phyloP scores from a whole-genome alignment of 345 rosid species.

The Jatropha curcas region DNA sequence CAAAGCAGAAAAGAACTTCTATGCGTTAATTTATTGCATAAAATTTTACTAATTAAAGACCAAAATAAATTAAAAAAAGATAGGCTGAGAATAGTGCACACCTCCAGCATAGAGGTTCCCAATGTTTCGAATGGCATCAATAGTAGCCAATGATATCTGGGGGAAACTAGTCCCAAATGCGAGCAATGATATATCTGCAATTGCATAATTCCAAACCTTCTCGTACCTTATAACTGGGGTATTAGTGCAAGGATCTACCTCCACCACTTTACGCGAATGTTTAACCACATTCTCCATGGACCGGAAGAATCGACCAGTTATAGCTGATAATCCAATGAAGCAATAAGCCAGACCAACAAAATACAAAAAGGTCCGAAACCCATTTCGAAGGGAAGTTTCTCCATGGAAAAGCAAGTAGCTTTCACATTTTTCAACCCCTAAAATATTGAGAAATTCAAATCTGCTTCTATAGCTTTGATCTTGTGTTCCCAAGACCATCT shows the following conservation, averaged over 20 bases:
- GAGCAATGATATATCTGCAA: constrained; percentile 80
- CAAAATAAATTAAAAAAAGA: background rate
- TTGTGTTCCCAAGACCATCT: constrained; percentile 41
- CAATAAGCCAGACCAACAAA: constrained; percentile 80
- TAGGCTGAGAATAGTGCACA: constrained; percentile 27
- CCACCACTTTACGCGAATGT: constrained; percentile 74
- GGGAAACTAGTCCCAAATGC: constrained; percentile 99
- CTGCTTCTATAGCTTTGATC: constrained; percentile 21
- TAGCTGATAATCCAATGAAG: constrained; percentile 82
- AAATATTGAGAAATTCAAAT: constrained; percentile 24
- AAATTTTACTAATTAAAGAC: too few relatives aligned
- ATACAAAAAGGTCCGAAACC: constrained; percentile 51
- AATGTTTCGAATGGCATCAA: constrained; percentile 74
- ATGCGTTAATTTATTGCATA: too few relatives aligned
- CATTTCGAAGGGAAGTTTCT: constrained; percentile 55
- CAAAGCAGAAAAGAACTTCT: too few relatives aligned
- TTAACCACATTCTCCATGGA: constrained; percentile 95
- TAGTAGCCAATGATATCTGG: constrained; percentile 89
- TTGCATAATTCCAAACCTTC: constrained; percentile 89
- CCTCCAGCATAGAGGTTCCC: constrained; percentile 86
- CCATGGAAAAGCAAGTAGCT: constrained; percentile 54
- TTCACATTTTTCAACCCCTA: constrained; percentile 47
- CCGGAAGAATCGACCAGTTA: constrained; percentile 72
- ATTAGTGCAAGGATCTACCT: constrained; percentile 60
- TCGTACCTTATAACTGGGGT: constrained; percentile 48